Base-by-base conservation (phyloP, 768 basidiomycete genomes). In the Amanita fuliginea region DNA sequence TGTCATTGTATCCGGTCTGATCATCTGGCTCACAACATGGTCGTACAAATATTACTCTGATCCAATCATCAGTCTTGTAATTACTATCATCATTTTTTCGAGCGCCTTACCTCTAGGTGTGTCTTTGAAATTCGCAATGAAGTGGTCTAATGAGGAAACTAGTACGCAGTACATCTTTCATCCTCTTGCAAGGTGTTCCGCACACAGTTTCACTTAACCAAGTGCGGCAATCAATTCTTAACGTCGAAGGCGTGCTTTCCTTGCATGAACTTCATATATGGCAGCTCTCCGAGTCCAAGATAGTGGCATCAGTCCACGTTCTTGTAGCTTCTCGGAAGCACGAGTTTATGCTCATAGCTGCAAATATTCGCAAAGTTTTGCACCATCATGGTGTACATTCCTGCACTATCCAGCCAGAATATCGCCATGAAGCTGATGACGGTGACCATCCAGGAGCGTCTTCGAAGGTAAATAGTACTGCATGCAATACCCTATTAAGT, bases 261-360 rank as follows among this genome's bases (percentile, higher is more conserved):
- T 57, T 98, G 24, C 96, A 98, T 59, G 91, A 97, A 61, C 74
- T 99, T 22, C 96, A 99, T 66, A 80, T 98, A 47, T 99, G 96
- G 96, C 92, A 95, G 59, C 77, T 99, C 42, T 94, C 91, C 8
- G 96, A 99, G 67, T 81, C 78, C 50, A 97, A 96, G 62, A 81
- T 93, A 48, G 86, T 99, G 37, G 94, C 94, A 8, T 94, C 89
- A 1, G 95, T 99, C 21, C 96, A 99, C 65, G 90, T 99, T 42
- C 77, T 88, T 57, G 81, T 88, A 57, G 81, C 92, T 6, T 81
- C 81, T 34, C 75, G 82, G 43, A 78, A 79, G 18, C 75, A 80
- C 49, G 93, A 96, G 59, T 98, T 97, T 62, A 97, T 97, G 89
- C 80, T 76, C 1, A 78, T 94, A 44, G 89, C 90, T 13, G 78